Evolutionary conservation across 805 yeast species (phyloP).

Genomic region (Jamesozyma piceae): DNA sequence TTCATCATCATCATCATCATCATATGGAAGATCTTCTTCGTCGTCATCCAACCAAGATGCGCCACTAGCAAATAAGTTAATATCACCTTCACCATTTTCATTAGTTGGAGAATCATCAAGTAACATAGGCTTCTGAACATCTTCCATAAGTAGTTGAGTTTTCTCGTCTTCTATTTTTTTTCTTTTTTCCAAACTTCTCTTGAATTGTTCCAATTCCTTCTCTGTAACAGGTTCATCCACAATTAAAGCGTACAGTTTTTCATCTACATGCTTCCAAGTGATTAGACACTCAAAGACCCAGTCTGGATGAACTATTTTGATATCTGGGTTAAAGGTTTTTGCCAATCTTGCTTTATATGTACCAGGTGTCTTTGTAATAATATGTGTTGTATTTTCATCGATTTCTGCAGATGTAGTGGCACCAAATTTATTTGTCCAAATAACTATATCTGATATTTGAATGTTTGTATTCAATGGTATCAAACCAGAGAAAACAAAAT

Average conservation of each 20-base stretch:
- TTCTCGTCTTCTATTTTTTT: slow-evolving; percentile 10
- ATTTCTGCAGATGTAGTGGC: slow-evolving; percentile 72
- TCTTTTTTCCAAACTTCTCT: slow-evolving; percentile 27
- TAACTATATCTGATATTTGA: slow-evolving; percentile 74
- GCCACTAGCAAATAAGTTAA: slow-evolving; percentile 23
- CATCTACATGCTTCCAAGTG: slow-evolving; percentile 64
- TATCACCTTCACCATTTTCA: not conserved
- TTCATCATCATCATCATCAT: slow-evolving; percentile 23
- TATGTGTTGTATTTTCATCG: slow-evolving; percentile 71
- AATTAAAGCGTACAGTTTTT: slow-evolving; percentile 45
- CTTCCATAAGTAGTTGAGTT: not conserved
- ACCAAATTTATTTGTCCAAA: slow-evolving; percentile 89
- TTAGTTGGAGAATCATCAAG: not conserved
- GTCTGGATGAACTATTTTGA: slow-evolving; percentile 78
- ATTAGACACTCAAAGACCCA: slow-evolving; percentile 87
- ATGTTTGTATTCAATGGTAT: slow-evolving; percentile 72
- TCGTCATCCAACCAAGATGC: slow-evolving; percentile 29
- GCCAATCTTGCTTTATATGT: slow-evolving; percentile 84
- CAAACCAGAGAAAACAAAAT: slow-evolving; percentile 78
- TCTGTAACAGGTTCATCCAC: slow-evolving; percentile 41
- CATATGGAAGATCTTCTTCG: slow-evolving; percentile 20
- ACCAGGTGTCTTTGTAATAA: slow-evolving; percentile 69
- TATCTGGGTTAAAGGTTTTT: slow-evolving; percentile 46
- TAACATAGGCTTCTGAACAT: not conserved
- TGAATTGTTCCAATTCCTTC: slow-evolving; percentile 31